Evolutionary conservation across 1,284 basidiomycete species (phyloP), one percentile per base, ranked within the genome.

Genomic region (Rhodotorula sp.): DNA sequence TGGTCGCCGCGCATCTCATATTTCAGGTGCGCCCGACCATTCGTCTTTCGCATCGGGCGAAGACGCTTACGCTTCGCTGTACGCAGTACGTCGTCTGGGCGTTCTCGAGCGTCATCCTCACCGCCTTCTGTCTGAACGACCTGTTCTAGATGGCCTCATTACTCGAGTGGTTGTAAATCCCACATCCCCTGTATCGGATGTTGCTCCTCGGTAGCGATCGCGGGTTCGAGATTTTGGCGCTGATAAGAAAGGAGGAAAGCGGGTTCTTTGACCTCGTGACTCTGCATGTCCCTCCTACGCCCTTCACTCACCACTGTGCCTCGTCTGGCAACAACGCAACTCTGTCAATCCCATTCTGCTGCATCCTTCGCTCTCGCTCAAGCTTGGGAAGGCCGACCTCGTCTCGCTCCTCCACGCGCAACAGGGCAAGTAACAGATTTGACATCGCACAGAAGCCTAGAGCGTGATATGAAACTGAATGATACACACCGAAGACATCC

Each of bases 21-120:
- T 29, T 71, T 2, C 70, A 68, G 39, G 64, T 64, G 8, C 34
- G 63, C n/a, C 15, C 50, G 17, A 10, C 22, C 6, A 29, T 7
- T 21, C 2, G 1, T 37, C 21, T 9, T n/a, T 48, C 46, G 13
- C 51, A 12, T 41, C 22, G 37, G 10, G 21, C 60, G n/a, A 22
- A 8, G 8, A 51, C n/a, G n/a, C n/a, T 34, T 2, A 41, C 37
- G 6, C 25, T 19, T 3, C 19, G 13, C 27, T 2, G 12, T 17
- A 2, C 8, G 57, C 63, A 76, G 71, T 76, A 76, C 55, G 27
- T 60, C 34, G 34, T 76, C 21, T 75, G 71, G 55, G 73, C 64
- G 8, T 32, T 76, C 36, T 68, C 73, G 19, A 69, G 64, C 13
- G 71, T 75, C 32, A 32, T 76, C 5, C 41, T 76, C 32, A 76